Percentiles rank a stretch among this genome's conserved stretches.
Evolutionary conservation across 768 basidiomycete genomes (phyloP).

Genomic region (Russula sp.): DNA sequence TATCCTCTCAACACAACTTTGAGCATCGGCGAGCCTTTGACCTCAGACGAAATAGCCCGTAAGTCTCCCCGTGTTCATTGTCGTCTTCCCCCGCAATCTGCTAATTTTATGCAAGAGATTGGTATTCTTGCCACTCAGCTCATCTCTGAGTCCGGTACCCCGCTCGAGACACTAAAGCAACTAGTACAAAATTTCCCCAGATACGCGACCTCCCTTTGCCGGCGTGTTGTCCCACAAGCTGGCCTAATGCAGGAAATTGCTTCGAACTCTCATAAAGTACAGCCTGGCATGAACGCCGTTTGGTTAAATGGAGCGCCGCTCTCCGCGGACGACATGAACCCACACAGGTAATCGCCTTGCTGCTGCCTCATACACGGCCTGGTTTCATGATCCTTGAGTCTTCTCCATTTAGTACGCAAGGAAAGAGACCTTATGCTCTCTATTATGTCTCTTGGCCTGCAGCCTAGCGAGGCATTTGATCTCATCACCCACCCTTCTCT

Average conservation of each 20-base stretch:
- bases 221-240: conserved; percentile 51
- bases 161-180: conserved; percentile 50
- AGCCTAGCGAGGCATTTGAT: conserved; percentile 57
- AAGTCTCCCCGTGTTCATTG: neutral
- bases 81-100: conserved; percentile 32
- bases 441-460: conserved; percentile 55
- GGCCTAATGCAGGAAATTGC: conserved; percentile 49
- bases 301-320: conserved; percentile 79
- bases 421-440: conserved; percentile 59
- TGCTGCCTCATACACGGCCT: neutral
- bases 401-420: conserved; percentile 63
- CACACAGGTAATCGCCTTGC: conserved; percentile 44
- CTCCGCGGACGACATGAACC: conserved; percentile 55
- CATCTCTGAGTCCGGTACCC: conserved; percentile 49
- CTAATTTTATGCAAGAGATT: conserved; percentile 41
- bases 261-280: conserved; percentile 46
- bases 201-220: conserved; percentile 67
- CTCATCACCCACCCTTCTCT: conserved; percentile 62
- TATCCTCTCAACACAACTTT: conserved; percentile 33
- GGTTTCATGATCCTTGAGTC: conserved; percentile 29
- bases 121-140: conserved; percentile 72
- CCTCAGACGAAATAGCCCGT: conserved; percentile 43
- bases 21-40: conserved; percentile 38
- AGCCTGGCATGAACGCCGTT: conserved; percentile 47
- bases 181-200: conserved; percentile 87